Percentiles rank a stretch among this genome's conserved stretches.
phyloP scores from a whole-genome alignment of 129 eudicot species.

The Deinandra increscens region DNA sequence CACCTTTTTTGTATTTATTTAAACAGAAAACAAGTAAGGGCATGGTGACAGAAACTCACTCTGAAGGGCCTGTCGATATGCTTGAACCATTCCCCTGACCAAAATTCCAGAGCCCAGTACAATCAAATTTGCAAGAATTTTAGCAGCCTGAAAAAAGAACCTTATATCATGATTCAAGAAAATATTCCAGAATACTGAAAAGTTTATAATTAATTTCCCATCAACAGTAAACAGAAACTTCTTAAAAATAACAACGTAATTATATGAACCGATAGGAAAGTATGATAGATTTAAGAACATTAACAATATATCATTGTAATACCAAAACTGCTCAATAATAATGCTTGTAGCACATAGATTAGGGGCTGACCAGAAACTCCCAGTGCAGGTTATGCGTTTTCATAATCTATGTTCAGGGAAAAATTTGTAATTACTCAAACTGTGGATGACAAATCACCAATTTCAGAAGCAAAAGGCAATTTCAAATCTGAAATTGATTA shows the following conservation, averaged over 20 bases:
- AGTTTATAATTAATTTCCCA: not conserved
- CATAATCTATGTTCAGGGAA: not conserved
- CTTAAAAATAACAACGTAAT: not conserved
- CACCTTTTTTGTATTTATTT: not conserved
- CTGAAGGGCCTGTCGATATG: constrained; percentile 77
- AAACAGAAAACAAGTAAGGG: not conserved
- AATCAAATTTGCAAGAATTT: constrained; percentile 60
- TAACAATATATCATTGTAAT: not conserved
- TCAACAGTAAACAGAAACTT: not conserved
- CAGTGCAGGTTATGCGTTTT: not conserved
- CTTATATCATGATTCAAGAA: constrained; percentile 2
- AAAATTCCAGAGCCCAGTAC: constrained; percentile 72
- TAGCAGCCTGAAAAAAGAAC: constrained; percentile 56
- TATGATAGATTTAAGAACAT: not conserved
- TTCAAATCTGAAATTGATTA: not conserved
- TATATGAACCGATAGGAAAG: not conserved
- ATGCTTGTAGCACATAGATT: not conserved
- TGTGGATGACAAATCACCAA: not conserved
- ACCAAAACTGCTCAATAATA: not conserved
- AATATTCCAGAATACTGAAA: not conserved
- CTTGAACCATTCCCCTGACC: constrained; percentile 70
- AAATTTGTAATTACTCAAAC: not conserved
- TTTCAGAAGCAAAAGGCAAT: not conserved
- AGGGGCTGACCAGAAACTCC: not conserved
- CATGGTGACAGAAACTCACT: constrained; percentile 38